Evolutionary conservation across 1,139 yeast genomes (phyloP).

Genomic region (Arxiozyma heterogenica): DNA sequence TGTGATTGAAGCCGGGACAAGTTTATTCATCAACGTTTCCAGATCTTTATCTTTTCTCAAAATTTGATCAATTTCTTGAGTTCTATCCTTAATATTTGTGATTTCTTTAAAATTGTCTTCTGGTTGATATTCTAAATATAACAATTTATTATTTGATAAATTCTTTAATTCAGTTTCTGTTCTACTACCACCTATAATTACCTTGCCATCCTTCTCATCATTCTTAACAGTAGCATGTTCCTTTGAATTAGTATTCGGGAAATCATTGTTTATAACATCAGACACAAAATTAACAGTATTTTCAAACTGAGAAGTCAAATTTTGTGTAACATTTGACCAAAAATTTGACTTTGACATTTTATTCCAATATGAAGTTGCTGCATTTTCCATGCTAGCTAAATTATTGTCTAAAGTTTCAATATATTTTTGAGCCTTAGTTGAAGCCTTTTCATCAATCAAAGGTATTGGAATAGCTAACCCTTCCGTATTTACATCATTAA

Average conservation of each 20-base stretch:
- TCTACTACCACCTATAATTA: slow-evolving; percentile 40
- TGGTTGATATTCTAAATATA: slow-evolving; percentile 32
- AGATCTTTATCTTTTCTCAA: slow-evolving; percentile 48
- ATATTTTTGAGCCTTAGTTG: slow-evolving; percentile 25
- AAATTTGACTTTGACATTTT: slow-evolving; percentile 21
- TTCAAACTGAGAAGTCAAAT: slow-evolving; percentile 16
- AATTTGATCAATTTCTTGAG: slow-evolving; percentile 43
- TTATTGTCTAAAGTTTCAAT: slow-evolving; percentile 22
- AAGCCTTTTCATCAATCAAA: slow-evolving; percentile 13
- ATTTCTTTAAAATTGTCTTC: slow-evolving; percentile 31
- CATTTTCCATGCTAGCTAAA: slow-evolving; percentile 23
- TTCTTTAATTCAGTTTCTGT: slow-evolving; percentile 51
- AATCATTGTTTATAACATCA: not conserved
- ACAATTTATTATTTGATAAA: slow-evolving; percentile 39
- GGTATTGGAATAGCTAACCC: slow-evolving; percentile 17
- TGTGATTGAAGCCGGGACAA: slow-evolving; percentile 58
- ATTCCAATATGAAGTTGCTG: slow-evolving; percentile 26
- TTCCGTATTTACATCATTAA: slow-evolving; percentile 15
- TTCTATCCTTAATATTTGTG: slow-evolving; percentile 43
- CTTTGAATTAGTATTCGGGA: slow-evolving; percentile 15
- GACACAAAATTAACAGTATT: slow-evolving; percentile 15
- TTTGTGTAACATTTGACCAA: slow-evolving; percentile 23
- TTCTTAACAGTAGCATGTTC: slow-evolving; percentile 11
- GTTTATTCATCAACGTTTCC: slow-evolving; percentile 45
- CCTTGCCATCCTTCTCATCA: not conserved